These are phyloP conservation scores for Schoenoplectus tabernaemontani DNA, from an alignment of 202 grass and related monocot species.

Conservation along the genomic window DNA sequence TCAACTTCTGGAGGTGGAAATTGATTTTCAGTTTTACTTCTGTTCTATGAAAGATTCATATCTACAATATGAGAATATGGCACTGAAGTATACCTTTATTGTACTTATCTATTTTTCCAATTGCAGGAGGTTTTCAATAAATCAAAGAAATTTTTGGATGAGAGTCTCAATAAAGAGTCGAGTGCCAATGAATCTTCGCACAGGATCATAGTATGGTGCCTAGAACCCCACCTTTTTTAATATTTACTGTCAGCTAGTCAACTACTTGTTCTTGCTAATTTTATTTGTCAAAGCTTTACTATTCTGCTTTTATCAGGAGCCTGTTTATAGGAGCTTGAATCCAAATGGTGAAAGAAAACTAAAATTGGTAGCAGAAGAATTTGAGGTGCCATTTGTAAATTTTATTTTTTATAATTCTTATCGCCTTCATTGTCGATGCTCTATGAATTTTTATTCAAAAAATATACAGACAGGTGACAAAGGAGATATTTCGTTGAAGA, in stretches of 20 bases:
- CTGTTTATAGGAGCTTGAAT: conserved; percentile 29
- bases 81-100: conserved; percentile 13
- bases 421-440: conserved; percentile 12
- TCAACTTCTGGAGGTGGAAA: conserved; percentile 53
- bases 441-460: conserved; percentile 12
- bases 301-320: conserved; percentile 34
- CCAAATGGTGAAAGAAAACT: conserved; percentile 40
- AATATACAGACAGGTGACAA: conserved; percentile 16
- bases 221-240: no score
- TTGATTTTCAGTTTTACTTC: conserved; percentile 17
- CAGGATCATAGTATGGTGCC: conserved; percentile 18
- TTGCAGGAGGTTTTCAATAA: conserved; percentile 40
- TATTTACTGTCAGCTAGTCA: no score
- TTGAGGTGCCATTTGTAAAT: conserved; percentile 31
- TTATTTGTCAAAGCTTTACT: not conserved
- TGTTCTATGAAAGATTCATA: conserved; percentile 14
- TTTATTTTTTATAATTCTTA: conserved; percentile 6
- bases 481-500: conserved; percentile 38
- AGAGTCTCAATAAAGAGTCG: conserved; percentile 14
- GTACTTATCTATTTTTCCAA: conserved; percentile 12
- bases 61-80: conserved; percentile 2
- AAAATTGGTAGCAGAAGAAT: conserved; percentile 43
- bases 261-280: conserved; percentile 7
- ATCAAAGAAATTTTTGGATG: conserved; percentile 34
- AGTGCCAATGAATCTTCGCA: conserved; percentile 13